These are phyloP conservation scores for Saturnispora galanensis DNA, from an alignment of 805 yeast genomes.

Conservation along the genomic window DNA sequence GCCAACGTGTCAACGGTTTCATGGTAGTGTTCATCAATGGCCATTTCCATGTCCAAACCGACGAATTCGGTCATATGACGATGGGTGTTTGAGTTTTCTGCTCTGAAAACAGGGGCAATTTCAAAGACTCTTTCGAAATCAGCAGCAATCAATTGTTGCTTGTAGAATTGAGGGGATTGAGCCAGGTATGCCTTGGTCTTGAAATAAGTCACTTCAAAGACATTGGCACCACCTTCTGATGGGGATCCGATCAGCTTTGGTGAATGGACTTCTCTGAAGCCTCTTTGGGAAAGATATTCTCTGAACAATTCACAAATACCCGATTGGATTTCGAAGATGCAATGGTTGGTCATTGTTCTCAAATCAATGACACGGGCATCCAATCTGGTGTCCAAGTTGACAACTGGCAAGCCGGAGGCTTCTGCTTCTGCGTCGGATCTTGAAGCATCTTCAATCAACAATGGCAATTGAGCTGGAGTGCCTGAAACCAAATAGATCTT, in stretches of 20 bases:
- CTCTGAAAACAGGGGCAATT: conserved; percentile 97
- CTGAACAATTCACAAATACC: conserved; percentile 85
- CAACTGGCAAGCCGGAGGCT: conserved; percentile 83
- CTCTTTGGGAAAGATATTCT: conserved; percentile 61
- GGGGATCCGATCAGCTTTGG: conserved; percentile 95
- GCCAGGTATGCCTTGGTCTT: conserved; percentile 90
- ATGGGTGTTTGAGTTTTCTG: conserved; percentile 97
- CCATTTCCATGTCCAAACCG: conserved; percentile 96
- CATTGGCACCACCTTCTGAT: conserved; percentile 97
- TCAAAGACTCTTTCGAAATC: conserved; percentile 96
- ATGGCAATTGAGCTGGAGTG: conserved; percentile 88
- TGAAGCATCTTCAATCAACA: conserved; percentile 91
- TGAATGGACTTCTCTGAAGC: conserved; percentile 87
- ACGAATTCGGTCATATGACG: conserved; percentile 99
- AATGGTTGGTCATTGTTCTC: conserved; percentile 95
- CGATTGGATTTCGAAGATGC: conserved; percentile 87
- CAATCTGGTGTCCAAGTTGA: conserved; percentile 90
- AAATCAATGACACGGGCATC: conserved; percentile 93
- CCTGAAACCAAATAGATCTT: conserved; percentile 71
- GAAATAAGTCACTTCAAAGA: conserved; percentile 88
- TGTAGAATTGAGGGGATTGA: conserved; percentile 96
- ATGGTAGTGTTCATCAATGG: conserved; percentile 95
- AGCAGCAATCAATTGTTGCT: conserved; percentile 96
- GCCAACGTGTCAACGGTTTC: conserved; percentile 61
- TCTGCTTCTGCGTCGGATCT: conserved; percentile 93